These are phyloP conservation scores for Thalassiosira gravida DNA, from an alignment of 352 stramenopile species.

Conservation along the genomic window DNA sequence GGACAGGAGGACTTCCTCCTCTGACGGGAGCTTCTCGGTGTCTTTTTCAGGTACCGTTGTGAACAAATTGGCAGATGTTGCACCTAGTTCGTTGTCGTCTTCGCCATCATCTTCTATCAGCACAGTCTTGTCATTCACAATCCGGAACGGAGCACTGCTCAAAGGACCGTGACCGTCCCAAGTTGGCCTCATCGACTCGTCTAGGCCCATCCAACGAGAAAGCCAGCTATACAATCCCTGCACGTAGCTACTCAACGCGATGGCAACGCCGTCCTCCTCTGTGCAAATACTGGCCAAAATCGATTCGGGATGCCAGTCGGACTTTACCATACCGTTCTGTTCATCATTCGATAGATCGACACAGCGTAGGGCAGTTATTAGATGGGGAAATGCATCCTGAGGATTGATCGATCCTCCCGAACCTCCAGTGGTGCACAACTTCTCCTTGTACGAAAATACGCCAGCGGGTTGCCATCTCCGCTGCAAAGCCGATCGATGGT, in stretches of 20 bases:
- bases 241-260: slow-evolving; percentile 60
- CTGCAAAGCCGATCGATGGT: slow-evolving; percentile 48
- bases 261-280: slow-evolving; percentile 52
- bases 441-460: slow-evolving; percentile 57
- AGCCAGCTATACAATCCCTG: slow-evolving; percentile 68
- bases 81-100: slow-evolving; percentile 16
- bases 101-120: slow-evolving; percentile 25
- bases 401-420: slow-evolving; percentile 33
- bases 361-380: slow-evolving; percentile 60
- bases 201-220: slow-evolving; percentile 53
- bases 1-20: slow-evolving; percentile 35
- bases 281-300: slow-evolving; percentile 75
- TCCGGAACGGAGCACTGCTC: slow-evolving; percentile 55
- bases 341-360: slow-evolving; percentile 62
- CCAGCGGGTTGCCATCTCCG: slow-evolving; percentile 60
- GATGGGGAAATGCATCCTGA: slow-evolving; percentile 66
- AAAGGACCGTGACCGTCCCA: slow-evolving; percentile 38
- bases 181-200: slow-evolving; percentile 42
- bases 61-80: slow-evolving; percentile 46
- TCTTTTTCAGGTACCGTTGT: slow-evolving; percentile 21
- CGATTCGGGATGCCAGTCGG: slow-evolving; percentile 81
- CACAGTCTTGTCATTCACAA: slow-evolving; percentile 39
- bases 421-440: slow-evolving; percentile 1
- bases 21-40: slow-evolving; percentile 13
- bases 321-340: slow-evolving; percentile 37